phyloP scores from a whole-genome alignment of 2,329 filamentous ascomycete genomes.

The Stemphylium lycopersici region DNA sequence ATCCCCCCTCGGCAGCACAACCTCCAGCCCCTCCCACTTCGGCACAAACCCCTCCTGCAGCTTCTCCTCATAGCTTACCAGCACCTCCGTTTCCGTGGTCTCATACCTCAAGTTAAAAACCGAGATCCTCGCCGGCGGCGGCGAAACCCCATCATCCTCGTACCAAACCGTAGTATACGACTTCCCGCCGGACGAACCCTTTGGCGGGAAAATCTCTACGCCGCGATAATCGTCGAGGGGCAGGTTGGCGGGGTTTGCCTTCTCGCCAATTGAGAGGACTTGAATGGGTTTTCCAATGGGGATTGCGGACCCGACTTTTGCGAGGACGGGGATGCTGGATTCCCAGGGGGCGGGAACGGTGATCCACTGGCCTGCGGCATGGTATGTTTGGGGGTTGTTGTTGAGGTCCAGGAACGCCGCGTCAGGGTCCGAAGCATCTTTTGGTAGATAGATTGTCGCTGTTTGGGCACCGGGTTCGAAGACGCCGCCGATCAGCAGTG shows the following conservation, averaged over 20 bases:
- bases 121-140: conserved; percentile 41
- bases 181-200: conserved; percentile 45
- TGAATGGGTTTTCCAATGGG: conserved; percentile 60
- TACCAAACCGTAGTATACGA: conserved; percentile 56
- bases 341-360: conserved; percentile 59
- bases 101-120: conserved; percentile 33
- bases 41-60: conserved; percentile 53
- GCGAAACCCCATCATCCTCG: conserved; percentile 64
- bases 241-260: conserved; percentile 52
- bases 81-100: conserved; percentile 52
- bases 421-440: conserved; percentile 48
- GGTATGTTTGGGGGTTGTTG: conserved; percentile 65
- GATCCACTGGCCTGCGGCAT: conserved; percentile 62
- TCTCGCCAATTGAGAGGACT: conserved; percentile 59
- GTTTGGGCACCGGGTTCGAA: conserved; percentile 64
- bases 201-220: conserved; percentile 63
- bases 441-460: conserved; percentile 68
- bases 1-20: conserved; percentile 61
- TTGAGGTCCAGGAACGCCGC: conserved; percentile 69
- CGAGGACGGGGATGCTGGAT: conserved; percentile 62
- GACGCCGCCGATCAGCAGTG: conserved; percentile 69
- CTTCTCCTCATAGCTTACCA: conserved; percentile 51
- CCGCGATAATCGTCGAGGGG: conserved; percentile 62
- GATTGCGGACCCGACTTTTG: conserved; percentile 61
- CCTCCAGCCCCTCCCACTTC: conserved; percentile 56